A percentile compares a stretch with the other conserved stretches of the same genome.
Conservation (phyloP, 2,329 filamentous ascomycete species). For the Nothophoma quercina region DNA sequence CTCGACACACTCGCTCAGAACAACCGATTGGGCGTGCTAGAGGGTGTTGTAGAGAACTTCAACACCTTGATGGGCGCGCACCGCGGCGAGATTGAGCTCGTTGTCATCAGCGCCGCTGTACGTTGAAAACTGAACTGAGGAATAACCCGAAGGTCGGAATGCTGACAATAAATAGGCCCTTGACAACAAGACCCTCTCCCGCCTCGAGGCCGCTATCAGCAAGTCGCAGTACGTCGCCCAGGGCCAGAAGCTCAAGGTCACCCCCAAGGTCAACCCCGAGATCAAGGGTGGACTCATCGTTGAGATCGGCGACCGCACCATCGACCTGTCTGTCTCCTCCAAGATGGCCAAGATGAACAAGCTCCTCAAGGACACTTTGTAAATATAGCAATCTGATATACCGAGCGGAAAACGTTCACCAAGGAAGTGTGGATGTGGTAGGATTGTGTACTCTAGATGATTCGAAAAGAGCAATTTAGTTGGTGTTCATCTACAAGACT, state of each 20-base stretch:
- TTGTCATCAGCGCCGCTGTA: slow-evolving; percentile 89
- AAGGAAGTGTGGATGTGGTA: slow-evolving; percentile 23
- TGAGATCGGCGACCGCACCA: slow-evolving; percentile 96
- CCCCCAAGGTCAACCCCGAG: slow-evolving; percentile 93
- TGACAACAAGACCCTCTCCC: slow-evolving; percentile 83
- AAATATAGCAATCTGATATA: slow-evolving; percentile 61
- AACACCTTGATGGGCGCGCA: slow-evolving; percentile 84
- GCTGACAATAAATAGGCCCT: slow-evolving; percentile 67
- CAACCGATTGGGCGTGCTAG: slow-evolving; percentile 87
- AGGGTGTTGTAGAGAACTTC: slow-evolving; percentile 88
- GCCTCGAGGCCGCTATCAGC: slow-evolving; percentile 85
- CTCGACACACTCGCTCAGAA: slow-evolving; percentile 89
- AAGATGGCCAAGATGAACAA: slow-evolving; percentile 99
- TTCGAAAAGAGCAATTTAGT: slow-evolving; percentile 36
- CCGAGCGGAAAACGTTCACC: slow-evolving; percentile 17
- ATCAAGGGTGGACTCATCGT: slow-evolving; percentile 93
- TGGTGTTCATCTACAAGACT: slow-evolving; percentile 15
- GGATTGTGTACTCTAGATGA: slow-evolving; percentile 48
- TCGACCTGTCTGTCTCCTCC: slow-evolving; percentile 93
- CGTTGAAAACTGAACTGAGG: slow-evolving; percentile 41
- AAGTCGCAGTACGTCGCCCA: slow-evolving; percentile 89
- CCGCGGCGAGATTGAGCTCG: slow-evolving; percentile 91
- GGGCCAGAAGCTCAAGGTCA: slow-evolving; percentile 98
- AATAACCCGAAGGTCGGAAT: background rate
- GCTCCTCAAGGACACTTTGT: slow-evolving; percentile 94